phyloP scores from a whole-genome alignment of 2,329 filamentous ascomycete genomes.

The Trichophyton rubrum region DNA sequence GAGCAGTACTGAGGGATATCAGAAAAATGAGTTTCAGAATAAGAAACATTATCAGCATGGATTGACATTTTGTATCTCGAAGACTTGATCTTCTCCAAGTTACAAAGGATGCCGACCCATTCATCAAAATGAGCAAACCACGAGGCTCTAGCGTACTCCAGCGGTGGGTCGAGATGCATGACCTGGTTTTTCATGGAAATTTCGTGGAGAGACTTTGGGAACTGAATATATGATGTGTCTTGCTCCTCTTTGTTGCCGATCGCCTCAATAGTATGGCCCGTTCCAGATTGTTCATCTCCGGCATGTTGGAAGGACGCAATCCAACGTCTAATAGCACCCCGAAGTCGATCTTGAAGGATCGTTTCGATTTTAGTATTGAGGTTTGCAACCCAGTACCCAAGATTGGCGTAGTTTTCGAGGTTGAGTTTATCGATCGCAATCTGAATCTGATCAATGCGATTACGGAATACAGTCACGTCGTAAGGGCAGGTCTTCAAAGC shows the following conservation, averaged over 20 bases:
- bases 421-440: constrained; percentile 92
- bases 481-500: constrained; percentile 81
- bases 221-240: constrained; percentile 25
- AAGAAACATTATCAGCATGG: constrained; percentile 30
- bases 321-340: constrained; percentile 74
- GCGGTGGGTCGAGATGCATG: constrained; percentile 86
- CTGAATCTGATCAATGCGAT: constrained; percentile 74
- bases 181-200: constrained; percentile 97
- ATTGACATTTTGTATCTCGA: constrained; percentile 87
- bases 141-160: constrained; percentile 80
- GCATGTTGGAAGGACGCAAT: constrained; percentile 65
- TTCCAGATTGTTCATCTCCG: constrained; percentile 21
- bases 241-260: constrained; percentile 18
- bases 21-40: constrained; percentile 53
- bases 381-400: constrained; percentile 75
- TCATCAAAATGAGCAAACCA: constrained; percentile 89
- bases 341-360: constrained; percentile 69
- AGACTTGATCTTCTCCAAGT: constrained; percentile 85
- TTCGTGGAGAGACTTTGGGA: constrained; percentile 59
- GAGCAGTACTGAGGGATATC: constrained; percentile 77
- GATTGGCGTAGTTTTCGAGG: constrained; percentile 87
- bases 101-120: constrained; percentile 88
- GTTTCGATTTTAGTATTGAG: constrained; percentile 77
- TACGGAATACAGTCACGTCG: constrained; percentile 63
- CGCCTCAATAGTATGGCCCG: constrained; percentile 12